A percentile compares a stretch with the other conserved stretches of the same genome.
Evolutionary conservation across 75 land plant genomes (phyloP).

Genomic region (Pinus albicaulis): DNA sequence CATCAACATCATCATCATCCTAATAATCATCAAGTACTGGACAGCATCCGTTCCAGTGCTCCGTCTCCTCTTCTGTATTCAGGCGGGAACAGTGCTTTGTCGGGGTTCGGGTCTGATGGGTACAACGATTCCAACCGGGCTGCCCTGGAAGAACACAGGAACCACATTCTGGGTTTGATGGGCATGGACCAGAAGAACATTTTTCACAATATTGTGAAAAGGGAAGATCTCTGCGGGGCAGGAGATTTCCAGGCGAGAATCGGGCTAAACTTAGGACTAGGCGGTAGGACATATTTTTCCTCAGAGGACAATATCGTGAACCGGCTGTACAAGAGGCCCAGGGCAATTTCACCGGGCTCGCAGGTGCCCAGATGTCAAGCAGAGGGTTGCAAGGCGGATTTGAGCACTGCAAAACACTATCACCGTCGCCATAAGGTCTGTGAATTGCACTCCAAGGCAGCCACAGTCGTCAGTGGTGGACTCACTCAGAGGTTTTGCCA

Average conservation of each 20-base stretch:
- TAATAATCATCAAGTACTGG: slow-evolving; percentile 6
- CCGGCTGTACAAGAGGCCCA: slow-evolving; percentile 7
- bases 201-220: not conserved
- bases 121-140: not conserved
- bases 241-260: slow-evolving; percentile 9
- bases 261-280: slow-evolving; percentile 12
- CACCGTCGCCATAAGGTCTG: slow-evolving; percentile 56
- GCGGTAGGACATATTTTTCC: slow-evolving; percentile 6
- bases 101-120: not conserved
- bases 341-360: slow-evolving; percentile 3
- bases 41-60: not conserved
- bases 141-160: slow-evolving; percentile 6
- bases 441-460: slow-evolving; percentile 55
- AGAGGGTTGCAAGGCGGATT: slow-evolving; percentile 51
- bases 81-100: not conserved
- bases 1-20: not conserved
- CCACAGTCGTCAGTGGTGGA: slow-evolving; percentile 30
- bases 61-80: not conserved
- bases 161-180: slow-evolving; percentile 9
- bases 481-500: slow-evolving; percentile 16
- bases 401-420: slow-evolving; percentile 49
- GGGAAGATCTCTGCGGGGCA: slow-evolving; percentile 3
- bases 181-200: slow-evolving; percentile 7
- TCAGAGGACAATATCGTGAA: slow-evolving; percentile 6
- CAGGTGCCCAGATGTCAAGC: slow-evolving; percentile 45